Base-by-base conservation (phyloP, 495 filamentous ascomycete genomes). In the Beverwykella pulmonaria region DNA sequence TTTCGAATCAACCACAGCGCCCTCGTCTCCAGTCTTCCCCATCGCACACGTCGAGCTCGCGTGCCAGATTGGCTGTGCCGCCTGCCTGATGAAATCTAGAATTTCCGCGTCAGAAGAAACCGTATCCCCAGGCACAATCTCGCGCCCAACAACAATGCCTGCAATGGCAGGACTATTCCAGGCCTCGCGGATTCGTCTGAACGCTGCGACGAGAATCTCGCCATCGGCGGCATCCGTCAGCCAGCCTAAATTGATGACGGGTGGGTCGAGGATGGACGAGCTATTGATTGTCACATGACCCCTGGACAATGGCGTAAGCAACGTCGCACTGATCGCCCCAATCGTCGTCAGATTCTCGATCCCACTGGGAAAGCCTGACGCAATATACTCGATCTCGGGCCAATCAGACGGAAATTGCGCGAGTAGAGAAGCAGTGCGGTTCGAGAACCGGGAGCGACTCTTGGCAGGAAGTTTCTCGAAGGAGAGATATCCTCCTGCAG, bases 301-400 rank as follows among this genome's bases (percentile, higher is more conserved):
- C 0, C 80, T 78, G 5, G 80, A 83, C 0, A 82, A 77, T 0
- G 84, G 78, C 0, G 80, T 72, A 2, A 80, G 59, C 70, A 88
- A 76, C 2, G 72, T 72, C 1, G 62, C 64, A 19, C 75, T 69
- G 6, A 84, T 72, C 17, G 77, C 71, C 0, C 79, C 82, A 59
- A 79, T 80, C 53, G 82, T 81, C 50, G 74, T 79, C 2, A 75
- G 78, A 17, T 67, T 69, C 0, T 78, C 75, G 23, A 78, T 61
- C 50, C 76, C 80, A 60, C 25, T 6, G 62, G 65, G 46, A 48
- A 26, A 39, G 75, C 76, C 30, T 72, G 52, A 48, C 22, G 55
- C 39, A 29, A 84, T 32, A 60, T 80, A 84, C 72, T 86, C 82
- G n/a, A 85, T 64, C 23, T 87, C 83, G 0, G 85, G 86, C 85